Percentiles rank a stretch among this genome's conserved stretches.
Conservation (phyloP, 2,329 filamentous ascomycete genomes). For the Cytospora schulzeri region DNA sequence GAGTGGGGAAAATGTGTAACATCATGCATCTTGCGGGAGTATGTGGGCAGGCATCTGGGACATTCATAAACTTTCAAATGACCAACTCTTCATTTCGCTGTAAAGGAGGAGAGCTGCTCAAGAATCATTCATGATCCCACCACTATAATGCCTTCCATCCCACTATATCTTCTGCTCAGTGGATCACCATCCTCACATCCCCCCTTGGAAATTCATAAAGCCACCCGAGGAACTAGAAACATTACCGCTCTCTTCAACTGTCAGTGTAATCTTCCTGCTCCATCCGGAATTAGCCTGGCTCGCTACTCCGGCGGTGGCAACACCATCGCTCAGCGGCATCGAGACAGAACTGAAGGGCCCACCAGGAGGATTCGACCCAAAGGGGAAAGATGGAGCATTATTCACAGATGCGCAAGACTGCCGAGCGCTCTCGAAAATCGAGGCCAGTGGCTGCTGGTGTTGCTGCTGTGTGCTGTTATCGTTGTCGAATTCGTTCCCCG, state of each 20-base stretch:
- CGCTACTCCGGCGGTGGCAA: background rate
- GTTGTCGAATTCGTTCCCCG: background rate
- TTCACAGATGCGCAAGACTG: background rate
- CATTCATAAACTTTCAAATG: conserved; percentile 11
- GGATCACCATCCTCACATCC: background rate
- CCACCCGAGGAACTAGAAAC: background rate
- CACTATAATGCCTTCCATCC: background rate
- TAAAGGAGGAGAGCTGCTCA: background rate
- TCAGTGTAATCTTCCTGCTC: background rate
- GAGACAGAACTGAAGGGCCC: background rate
- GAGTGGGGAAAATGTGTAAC: conserved; percentile 3
- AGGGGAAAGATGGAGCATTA: background rate
- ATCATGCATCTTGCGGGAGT: conserved; percentile 19
- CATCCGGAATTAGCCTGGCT: background rate
- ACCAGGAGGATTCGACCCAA: background rate
- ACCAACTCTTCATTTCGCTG: background rate
- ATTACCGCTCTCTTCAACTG: background rate
- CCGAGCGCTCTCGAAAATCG: background rate
- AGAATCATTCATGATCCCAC: background rate
- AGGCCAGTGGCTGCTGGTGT: background rate
- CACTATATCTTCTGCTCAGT: background rate
- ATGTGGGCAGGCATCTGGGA: conserved; percentile 1
- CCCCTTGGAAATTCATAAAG: background rate
- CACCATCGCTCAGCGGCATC: background rate
- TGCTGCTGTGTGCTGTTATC: too few species aligned